Conservation (phyloP, 2,329 filamentous ascomycete species). For the Penicillium sp. region DNA sequence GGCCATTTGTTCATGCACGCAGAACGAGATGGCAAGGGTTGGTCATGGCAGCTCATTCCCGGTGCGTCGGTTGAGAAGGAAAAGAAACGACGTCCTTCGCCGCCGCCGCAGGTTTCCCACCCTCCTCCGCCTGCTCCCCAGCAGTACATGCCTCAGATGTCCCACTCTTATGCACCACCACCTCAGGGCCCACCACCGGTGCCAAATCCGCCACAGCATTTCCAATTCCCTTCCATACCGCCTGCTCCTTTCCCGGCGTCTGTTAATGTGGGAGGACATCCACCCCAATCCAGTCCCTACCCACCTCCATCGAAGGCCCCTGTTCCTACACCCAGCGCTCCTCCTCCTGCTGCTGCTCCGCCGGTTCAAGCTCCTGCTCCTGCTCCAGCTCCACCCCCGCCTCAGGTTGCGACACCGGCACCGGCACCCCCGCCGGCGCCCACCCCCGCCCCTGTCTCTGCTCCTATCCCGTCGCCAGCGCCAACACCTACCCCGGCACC, state of each 20-base stretch:
- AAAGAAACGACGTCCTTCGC: conserved; percentile 51
- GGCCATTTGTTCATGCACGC: conserved; percentile 60
- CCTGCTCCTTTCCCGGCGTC: conserved; percentile 35
- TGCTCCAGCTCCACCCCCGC: conserved; percentile 20
- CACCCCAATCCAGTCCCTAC: conserved; percentile 28
- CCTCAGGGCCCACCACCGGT: conserved; percentile 30
- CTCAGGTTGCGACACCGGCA: conserved; percentile 11
- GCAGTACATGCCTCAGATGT: conserved; percentile 39
- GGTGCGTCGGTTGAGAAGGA: conserved; percentile 61
- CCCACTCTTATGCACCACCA: conserved; percentile 33
- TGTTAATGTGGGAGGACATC: conserved; percentile 23
- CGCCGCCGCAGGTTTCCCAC: conserved; percentile 39
- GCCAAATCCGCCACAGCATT: conserved; percentile 35
- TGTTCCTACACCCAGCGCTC: conserved; percentile 13
- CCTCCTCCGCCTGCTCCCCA: conserved; percentile 32
- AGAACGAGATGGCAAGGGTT: conserved; percentile 62
- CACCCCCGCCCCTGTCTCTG: conserved; percentile 19
- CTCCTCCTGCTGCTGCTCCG: conserved; percentile 7
- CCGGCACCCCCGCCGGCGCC: conserved; percentile 17
- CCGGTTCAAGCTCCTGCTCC: conserved; percentile 16
- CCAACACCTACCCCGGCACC: conserved; percentile 12
- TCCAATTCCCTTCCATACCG: conserved; percentile 41
- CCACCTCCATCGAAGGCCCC: conserved; percentile 21
- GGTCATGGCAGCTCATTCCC: conserved; percentile 62
- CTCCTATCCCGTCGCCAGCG: conserved; percentile 17